A percentile compares a stretch with the other conserved stretches of the same genome.
Conservation (phyloP, 179 eudicot genomes). For the Silene coronaria region DNA sequence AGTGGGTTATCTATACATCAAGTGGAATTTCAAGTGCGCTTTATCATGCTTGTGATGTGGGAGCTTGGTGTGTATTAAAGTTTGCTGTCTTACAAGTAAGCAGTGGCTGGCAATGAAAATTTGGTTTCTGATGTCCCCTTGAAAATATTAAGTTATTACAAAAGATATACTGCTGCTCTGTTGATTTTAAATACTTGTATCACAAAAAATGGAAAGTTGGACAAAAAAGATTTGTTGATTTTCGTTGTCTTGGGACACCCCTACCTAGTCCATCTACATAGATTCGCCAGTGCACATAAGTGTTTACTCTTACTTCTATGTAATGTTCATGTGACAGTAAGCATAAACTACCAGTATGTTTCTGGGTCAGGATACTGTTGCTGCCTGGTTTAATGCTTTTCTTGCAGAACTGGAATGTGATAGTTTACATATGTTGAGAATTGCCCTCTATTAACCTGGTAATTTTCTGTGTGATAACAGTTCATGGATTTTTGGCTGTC, state of each 20-base stretch:
- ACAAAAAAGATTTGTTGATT: no score
- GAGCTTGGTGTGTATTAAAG: slow-evolving; percentile 71
- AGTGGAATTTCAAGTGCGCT: slow-evolving; percentile 88
- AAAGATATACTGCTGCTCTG: no score
- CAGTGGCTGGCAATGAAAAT: neutral
- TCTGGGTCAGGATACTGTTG: no score
- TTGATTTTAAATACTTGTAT: neutral
- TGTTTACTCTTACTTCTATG: neutral
- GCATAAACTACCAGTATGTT: no score
- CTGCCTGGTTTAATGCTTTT: neutral
- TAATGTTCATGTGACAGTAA: no score
- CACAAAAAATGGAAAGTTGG: neutral
- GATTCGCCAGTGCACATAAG: no score
- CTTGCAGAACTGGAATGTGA: neutral
- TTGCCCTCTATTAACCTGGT: slow-evolving; percentile 1
- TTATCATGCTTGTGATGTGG: slow-evolving; percentile 95
- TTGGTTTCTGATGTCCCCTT: neutral
- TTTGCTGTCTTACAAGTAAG: slow-evolving; percentile 76
- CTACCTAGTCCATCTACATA: no score
- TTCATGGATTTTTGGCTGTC: slow-evolving; percentile 99
- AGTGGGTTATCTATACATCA: slow-evolving; percentile 75
- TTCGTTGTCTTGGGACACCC: no score
- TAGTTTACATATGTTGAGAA: neutral
- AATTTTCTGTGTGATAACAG: slow-evolving; percentile 29
- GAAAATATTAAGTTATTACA: no score